Base-by-base conservation (phyloP, 2,329 filamentous ascomycete species). In the Arthrocladium fulminans region DNA sequence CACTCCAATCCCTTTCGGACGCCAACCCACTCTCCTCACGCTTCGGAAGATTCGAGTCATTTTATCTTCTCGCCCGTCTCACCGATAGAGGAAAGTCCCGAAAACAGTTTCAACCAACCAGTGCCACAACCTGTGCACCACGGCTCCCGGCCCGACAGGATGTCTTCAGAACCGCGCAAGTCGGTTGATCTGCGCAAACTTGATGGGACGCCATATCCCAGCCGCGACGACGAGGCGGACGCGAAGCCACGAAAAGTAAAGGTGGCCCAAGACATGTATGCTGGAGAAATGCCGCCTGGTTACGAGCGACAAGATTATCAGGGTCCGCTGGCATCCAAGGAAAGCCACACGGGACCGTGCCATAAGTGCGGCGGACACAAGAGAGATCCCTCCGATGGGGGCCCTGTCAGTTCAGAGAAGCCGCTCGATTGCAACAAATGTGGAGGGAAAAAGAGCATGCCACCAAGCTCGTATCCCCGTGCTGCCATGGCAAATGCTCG, bases 251-350 rank as follows among this genome's bases (percentile, higher is more conserved):
- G 45, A 29, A 41, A 45, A 43, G 55, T 56, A 30, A 57, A 51
- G 45, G 55, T 59, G 12, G 56, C 56, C n/a, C 55, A 53, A 48
- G 56, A 59, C 35, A 59, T 59, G 56, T 51, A 54, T 45, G 51
- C 54, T 45, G 56, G 55, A 22, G 55, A 51, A 2, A 50, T 56
- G 10, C 56, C 56, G 9, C 56, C 56, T 5, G 48, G 49, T 7
- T 59, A 59, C 47, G 51, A 54, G 30, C 51, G 40, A 40, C 51
- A 54, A 46, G 52, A 41, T 8, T 47, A 47, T 20, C 17, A 39
- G 19, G 32, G 20, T 48, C 52, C 15, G 44, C 50, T 51, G 35
- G 42, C 8, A 45, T 15, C 40, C 42, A 37, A 25, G 37, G n/a
- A 45, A 41, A 29, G 42, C 42, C 17, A 10, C 52, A 23, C 32